These are phyloP conservation scores for Saccharomycopsis selenospora DNA, from an alignment of 805 yeast genomes.

Conservation along the genomic window DNA sequence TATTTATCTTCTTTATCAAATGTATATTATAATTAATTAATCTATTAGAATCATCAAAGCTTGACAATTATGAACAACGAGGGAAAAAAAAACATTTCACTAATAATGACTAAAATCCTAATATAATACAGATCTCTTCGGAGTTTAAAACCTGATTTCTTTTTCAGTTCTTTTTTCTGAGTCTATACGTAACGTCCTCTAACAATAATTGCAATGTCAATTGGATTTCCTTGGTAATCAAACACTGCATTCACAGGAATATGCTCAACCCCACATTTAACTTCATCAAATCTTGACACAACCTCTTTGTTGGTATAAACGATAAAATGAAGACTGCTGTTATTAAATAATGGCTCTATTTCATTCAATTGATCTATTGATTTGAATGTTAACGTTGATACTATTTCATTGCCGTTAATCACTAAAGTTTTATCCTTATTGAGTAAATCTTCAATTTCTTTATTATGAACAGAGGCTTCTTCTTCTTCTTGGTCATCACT, in stretches of 20 bases:
- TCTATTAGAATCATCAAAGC: too few relatives aligned
- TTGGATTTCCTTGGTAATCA: constrained; percentile 10
- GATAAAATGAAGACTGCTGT: too few relatives aligned
- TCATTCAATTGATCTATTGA: too few relatives aligned
- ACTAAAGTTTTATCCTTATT: constrained; percentile 5
- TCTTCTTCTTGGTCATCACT: constrained; percentile 28
- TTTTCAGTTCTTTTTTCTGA: too few relatives aligned
- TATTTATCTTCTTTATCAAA: too few relatives aligned
- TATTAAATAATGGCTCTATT: too few relatives aligned
- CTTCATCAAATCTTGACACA: background rate
- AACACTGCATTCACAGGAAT: constrained; percentile 15
- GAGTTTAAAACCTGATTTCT: background rate
- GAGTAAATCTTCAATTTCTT: background rate
- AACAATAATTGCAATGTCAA: constrained; percentile 14
- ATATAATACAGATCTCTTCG: too few relatives aligned
- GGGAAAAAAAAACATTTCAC: too few relatives aligned
- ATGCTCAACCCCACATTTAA: constrained; percentile 10
- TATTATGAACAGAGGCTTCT: constrained; percentile 19
- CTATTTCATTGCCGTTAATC: constrained; percentile 13
- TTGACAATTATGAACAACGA: too few relatives aligned
- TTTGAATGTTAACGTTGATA: constrained; percentile 9
- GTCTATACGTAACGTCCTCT: constrained; percentile 11
- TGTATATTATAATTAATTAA: too few relatives aligned
- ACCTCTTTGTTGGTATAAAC: too few relatives aligned
- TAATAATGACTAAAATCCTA: too few relatives aligned